Percentiles rank a stretch among this genome's conserved stretches.
phyloP scores from a whole-genome alignment of 2,329 filamentous ascomycete species.

The Penicillium sp. region DNA sequence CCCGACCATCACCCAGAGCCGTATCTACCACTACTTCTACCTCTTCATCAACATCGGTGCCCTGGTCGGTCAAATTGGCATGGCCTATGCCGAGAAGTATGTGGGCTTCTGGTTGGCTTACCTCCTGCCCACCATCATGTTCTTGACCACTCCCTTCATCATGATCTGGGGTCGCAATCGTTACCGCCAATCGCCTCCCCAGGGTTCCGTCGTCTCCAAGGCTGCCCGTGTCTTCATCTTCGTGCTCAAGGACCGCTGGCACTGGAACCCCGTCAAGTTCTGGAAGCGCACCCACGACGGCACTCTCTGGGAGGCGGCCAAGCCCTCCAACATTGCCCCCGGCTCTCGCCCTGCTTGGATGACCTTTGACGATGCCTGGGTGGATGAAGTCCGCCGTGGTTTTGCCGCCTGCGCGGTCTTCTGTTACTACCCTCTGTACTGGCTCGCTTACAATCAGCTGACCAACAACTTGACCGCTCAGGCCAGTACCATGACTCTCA shows the following conservation, averaged over 20 bases:
- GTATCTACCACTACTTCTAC: slow-evolving; percentile 67
- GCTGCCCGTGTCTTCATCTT: slow-evolving; percentile 56
- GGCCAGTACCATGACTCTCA: slow-evolving; percentile 47
- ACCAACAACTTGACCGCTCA: slow-evolving; percentile 51
- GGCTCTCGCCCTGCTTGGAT: slow-evolving; percentile 12
- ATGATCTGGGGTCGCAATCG: slow-evolving; percentile 55
- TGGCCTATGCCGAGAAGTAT: slow-evolving; percentile 70
- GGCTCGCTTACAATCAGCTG: slow-evolving; percentile 49
- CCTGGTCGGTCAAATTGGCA: slow-evolving; percentile 55
- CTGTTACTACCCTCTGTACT: slow-evolving; percentile 37
- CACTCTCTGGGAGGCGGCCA: slow-evolving; percentile 12
- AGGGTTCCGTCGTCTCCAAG: slow-evolving; percentile 65
- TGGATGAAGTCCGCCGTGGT: slow-evolving; percentile 68
- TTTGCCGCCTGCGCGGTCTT: slow-evolving; percentile 65
- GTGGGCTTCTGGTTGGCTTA: slow-evolving; percentile 60
- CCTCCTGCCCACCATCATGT: slow-evolving; percentile 60
- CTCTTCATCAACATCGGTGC: slow-evolving; percentile 65
- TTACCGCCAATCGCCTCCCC: slow-evolving; percentile 61
- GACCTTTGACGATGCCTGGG: slow-evolving; percentile 70
- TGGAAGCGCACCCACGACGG: slow-evolving; percentile 17
- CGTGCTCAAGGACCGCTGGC: slow-evolving; percentile 58
- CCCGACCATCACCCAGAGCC: slow-evolving; percentile 61
- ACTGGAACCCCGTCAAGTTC: slow-evolving; percentile 50
- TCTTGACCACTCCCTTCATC: slow-evolving; percentile 57
- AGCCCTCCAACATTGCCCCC: slow-evolving; percentile 6